Evolutionary conservation across 2,329 filamentous ascomycete species (phyloP).

Genomic region (Coniochaeta sp.): DNA sequence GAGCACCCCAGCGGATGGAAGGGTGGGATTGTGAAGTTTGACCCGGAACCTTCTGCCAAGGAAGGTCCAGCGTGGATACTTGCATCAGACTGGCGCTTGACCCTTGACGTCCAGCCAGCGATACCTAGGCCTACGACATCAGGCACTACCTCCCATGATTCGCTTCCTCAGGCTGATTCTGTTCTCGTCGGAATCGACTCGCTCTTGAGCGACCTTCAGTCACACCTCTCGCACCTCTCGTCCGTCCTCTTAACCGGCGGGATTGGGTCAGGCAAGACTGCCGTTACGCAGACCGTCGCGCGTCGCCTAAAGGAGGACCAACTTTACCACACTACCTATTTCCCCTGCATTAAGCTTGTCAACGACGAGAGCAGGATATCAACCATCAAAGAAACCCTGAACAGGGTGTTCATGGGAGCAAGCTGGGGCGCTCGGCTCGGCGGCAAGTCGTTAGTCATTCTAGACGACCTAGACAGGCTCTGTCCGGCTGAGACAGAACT

Average conservation of each 20-base stretch:
- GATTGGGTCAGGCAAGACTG: constrained; percentile 84
- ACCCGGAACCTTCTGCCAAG: constrained; percentile 43
- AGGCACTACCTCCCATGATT: constrained; percentile 48
- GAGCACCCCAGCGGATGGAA: constrained; percentile 59
- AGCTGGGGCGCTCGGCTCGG: constrained; percentile 86
- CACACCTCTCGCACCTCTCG: constrained; percentile 74
- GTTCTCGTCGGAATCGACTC: constrained; percentile 77
- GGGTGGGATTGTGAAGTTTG: constrained; percentile 76
- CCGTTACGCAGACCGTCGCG: constrained; percentile 68
- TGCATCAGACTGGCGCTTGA: constrained; percentile 65
- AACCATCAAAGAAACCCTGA: constrained; percentile 83
- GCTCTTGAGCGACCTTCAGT: constrained; percentile 63
- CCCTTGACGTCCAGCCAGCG: constrained; percentile 69
- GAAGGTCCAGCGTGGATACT: constrained; percentile 61
- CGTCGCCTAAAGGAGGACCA: constrained; percentile 63
- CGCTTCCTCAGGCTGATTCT: constrained; percentile 35
- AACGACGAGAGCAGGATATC: constrained; percentile 87
- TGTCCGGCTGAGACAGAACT: constrained; percentile 92
- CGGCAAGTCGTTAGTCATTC: constrained; percentile 73
- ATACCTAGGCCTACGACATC: constrained; percentile 54
- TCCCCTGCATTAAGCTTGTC: constrained; percentile 77
- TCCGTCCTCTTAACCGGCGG: constrained; percentile 86
- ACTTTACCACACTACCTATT: constrained; percentile 78
- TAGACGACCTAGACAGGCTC: constrained; percentile 89
- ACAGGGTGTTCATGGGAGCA: constrained; percentile 77